A percentile compares a stretch with the other conserved stretches of the same genome.
These are phyloP conservation scores for Xylaria sp. DNA, from an alignment of 2,329 filamentous ascomycete species.

Conservation along the genomic window DNA sequence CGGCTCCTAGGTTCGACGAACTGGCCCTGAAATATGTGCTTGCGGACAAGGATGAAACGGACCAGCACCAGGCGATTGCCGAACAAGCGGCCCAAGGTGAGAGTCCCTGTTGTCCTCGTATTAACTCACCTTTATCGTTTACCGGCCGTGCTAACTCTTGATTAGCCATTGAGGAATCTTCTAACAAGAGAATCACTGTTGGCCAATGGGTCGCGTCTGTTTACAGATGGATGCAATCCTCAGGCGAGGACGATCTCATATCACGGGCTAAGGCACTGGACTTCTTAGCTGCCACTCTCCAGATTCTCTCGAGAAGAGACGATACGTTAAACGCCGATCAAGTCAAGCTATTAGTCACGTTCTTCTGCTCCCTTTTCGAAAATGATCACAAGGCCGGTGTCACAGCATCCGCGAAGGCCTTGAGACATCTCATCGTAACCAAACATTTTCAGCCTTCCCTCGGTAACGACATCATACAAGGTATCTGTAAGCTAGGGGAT, in stretches of 20 bases:
- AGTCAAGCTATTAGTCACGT: conserved; percentile 62
- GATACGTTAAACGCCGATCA: conserved; percentile 61
- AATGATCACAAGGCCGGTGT: conserved; percentile 70
- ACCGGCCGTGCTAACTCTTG: conserved; percentile 5
- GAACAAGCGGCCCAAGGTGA: conserved; percentile 55
- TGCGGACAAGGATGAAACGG: conserved; percentile 57
- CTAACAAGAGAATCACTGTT: conserved; percentile 58
- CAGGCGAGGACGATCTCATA: conserved; percentile 59
- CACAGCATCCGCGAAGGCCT: conserved; percentile 63
- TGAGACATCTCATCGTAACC: conserved; percentile 62
- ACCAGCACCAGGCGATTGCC: conserved; percentile 53
- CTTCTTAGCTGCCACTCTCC: conserved; percentile 66
- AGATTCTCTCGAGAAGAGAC: conserved; percentile 56
- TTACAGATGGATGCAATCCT: conserved; percentile 63
- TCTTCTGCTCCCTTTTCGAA: conserved; percentile 69
- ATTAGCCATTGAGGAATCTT: conserved; percentile 59
- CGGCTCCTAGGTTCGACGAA: conserved; percentile 57
- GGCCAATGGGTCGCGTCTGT: conserved; percentile 67
- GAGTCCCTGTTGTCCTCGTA: not conserved
- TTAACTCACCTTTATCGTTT: not conserved
- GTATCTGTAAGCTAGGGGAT: conserved; percentile 63
- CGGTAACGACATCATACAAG: conserved; percentile 61
- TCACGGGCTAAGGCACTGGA: conserved; percentile 66
- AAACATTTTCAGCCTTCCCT: conserved; percentile 62
- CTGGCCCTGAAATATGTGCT: conserved; percentile 67